These are phyloP conservation scores for Phlyctochytrium arcticum DNA, from an alignment of 192 early-diverging fungal genomes.

Conservation along the genomic window DNA sequence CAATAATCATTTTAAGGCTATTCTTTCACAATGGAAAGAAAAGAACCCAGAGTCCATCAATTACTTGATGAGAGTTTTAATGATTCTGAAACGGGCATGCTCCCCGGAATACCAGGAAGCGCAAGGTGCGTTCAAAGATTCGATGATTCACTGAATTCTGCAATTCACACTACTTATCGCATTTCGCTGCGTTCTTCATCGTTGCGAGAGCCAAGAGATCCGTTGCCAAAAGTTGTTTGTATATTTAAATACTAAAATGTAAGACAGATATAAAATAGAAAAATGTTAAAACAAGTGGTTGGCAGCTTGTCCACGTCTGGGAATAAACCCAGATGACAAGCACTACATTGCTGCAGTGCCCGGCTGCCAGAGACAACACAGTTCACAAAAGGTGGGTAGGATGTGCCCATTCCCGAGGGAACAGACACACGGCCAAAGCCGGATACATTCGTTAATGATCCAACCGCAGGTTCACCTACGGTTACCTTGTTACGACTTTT, in stretches of 20 bases:
- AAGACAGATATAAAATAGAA: neutral
- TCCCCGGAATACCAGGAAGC: slow-evolving; percentile 35
- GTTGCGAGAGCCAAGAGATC: slow-evolving; percentile 68
- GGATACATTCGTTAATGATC: slow-evolving; percentile 22
- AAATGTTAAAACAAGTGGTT: neutral
- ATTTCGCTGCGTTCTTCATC: slow-evolving; percentile 77
- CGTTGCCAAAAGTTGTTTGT: slow-evolving; percentile 58
- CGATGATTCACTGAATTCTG: slow-evolving; percentile 63
- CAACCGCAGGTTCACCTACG: slow-evolving; percentile 68
- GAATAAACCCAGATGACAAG: neutral
- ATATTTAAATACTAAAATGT: neutral
- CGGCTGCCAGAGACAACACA: slow-evolving; percentile 2
- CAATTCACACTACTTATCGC: slow-evolving; percentile 70
- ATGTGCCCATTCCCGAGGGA: neutral
- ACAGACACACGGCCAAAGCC: neutral
- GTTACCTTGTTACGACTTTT: slow-evolving; percentile 81
- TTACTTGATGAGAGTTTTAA: slow-evolving; percentile 28
- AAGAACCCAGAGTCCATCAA: neutral
- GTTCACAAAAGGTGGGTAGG: neutral
- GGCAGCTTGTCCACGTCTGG: neutral
- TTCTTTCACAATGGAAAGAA: neutral
- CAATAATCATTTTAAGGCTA: neutral
- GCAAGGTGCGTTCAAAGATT: slow-evolving; percentile 66
- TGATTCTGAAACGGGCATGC: slow-evolving; percentile 61
- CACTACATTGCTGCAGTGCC: neutral